These are phyloP conservation scores for Ceratocystis huliohia DNA, from an alignment of 2,329 filamentous ascomycete genomes.

Conservation along the genomic window DNA sequence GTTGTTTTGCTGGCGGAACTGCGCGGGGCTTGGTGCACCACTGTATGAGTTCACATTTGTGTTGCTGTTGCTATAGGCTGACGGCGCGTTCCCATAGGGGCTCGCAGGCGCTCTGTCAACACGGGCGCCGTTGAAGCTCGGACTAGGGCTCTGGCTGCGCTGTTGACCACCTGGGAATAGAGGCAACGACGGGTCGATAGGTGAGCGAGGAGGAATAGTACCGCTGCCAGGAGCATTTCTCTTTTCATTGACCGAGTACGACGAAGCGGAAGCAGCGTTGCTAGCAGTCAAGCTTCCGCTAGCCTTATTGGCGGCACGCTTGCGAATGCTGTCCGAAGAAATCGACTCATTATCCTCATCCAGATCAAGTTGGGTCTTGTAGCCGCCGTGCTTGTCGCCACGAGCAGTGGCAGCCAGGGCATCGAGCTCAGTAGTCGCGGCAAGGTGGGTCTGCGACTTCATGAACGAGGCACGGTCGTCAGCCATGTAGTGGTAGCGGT, in stretches of 20 bases:
- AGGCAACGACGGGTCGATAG: slow-evolving; percentile 34
- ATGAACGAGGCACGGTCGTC: slow-evolving; percentile 95
- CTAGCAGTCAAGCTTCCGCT: slow-evolving; percentile 26
- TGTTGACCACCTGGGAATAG: slow-evolving; percentile 31
- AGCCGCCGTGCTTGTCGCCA: slow-evolving; percentile 55
- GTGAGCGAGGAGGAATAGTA: slow-evolving; percentile 27
- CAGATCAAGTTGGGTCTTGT: slow-evolving; percentile 28
- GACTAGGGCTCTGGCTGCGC: slow-evolving; percentile 28
- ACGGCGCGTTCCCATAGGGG: slow-evolving; percentile 27
- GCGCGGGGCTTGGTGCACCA: slow-evolving; percentile 26
- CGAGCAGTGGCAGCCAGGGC: slow-evolving; percentile 79
- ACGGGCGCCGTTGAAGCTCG: slow-evolving; percentile 21
- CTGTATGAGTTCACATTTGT: slow-evolving; percentile 24
- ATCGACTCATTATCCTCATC: slow-evolving; percentile 34
- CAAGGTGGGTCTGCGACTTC: slow-evolving; percentile 80
- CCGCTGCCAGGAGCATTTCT: not conserved
- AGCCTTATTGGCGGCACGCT: slow-evolving; percentile 28
- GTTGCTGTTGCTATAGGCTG: slow-evolving; percentile 26
- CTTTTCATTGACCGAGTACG: slow-evolving; percentile 22
- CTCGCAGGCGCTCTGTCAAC: slow-evolving; percentile 26
- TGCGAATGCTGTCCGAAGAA: slow-evolving; percentile 30
- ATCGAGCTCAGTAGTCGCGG: slow-evolving; percentile 69
- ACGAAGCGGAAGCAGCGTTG: slow-evolving; percentile 23
- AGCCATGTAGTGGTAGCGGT: slow-evolving; percentile 89
- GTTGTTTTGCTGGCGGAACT: slow-evolving; percentile 30